Evolutionary conservation across 306 rosid species (phyloP).

Genomic region (Mucuna pruriens): DNA sequence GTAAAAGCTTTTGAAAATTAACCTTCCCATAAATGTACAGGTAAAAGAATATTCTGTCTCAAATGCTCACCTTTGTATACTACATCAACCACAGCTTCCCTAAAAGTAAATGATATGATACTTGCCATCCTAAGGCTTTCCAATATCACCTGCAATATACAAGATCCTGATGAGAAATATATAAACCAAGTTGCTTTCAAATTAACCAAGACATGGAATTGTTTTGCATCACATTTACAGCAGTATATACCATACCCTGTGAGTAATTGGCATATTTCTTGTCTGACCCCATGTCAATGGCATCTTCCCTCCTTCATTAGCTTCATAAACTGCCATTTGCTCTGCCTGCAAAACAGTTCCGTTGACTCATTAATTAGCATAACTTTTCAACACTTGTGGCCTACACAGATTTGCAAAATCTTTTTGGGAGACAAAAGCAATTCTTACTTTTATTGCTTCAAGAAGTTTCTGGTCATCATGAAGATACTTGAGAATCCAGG

Average conservation of each 20-base stretch:
- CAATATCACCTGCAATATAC: conserved; percentile 61
- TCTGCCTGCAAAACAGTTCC: conserved; percentile 60
- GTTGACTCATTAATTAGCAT: conserved; percentile 28
- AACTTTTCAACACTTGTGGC: conserved; percentile 34
- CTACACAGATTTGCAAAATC: conserved; percentile 32
- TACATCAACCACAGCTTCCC: conserved; percentile 89
- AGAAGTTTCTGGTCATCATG: conserved; percentile 82
- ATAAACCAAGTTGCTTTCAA: background rate
- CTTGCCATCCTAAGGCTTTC: conserved; percentile 94
- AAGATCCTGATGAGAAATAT: conserved; percentile 14
- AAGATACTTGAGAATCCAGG: conserved; percentile 93
- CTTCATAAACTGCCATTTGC: conserved; percentile 68
- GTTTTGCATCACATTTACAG: background rate
- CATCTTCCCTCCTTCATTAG: conserved; percentile 60
- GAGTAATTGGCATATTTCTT: conserved; percentile 58
- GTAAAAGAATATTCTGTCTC: background rate
- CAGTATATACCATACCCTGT: conserved; percentile 48
- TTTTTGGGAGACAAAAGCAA: conserved; percentile 1
- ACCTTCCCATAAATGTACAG: background rate
- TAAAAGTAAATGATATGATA: conserved; percentile 84
- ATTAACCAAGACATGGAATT: background rate
- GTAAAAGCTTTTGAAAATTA: background rate
- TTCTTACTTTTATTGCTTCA: conserved; percentile 63
- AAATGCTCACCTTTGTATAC: conserved; percentile 69
- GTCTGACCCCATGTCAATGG: conserved; percentile 80